Evolutionary conservation across 352 stramenopile genomes (phyloP), one percentile per base, ranked within the genome.

Genomic region (Phytophthora pluvialis): DNA sequence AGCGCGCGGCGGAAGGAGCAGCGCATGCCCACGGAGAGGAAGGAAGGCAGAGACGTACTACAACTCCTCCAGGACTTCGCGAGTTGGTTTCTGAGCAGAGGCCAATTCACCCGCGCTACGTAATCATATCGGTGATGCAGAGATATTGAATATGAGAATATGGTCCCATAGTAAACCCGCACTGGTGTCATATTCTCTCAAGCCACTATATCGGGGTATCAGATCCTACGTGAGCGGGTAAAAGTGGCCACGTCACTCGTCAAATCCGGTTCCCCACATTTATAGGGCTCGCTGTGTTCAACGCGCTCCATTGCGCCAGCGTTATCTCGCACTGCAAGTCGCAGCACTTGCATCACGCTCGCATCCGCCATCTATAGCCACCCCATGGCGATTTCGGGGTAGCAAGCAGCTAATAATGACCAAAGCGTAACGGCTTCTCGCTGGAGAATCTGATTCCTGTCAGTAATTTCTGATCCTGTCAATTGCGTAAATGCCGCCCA

Each of bases 21-120:
- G 44, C 63, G 16, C 68, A 76, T 76, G 57, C 28, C 38, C 44
- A 58, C 47, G 33, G 26, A 44, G 38, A 50, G n/a, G 43, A 11
- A 46, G 31, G 40, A 40, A 21, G 35, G 18, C 6, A 8, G 46
- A 57, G 39, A 26, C 36, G 36, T 8, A 38, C 5, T 29, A 21
- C 26, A 21, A n/a, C 47, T 46, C 44, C 47, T 50, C 32, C 21
- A 21, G 21, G 11, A 66, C 42, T 62, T 13, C 18, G 32, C 54
- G 25, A 64, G 42, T 67, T 71, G 44, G 51, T 63, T 72, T 75
- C 39, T 75, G 49, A 65, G 12, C 21, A 42, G n/a, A 45, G 35
- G 29, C 38, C 18, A 10, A 16, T 5, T 40, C 49, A 39, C 4
- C 9, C 4, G 8, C 36, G 25, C 10, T 64, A 38, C 29, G 58